A percentile compares a stretch with the other conserved stretches of the same genome.
These are phyloP conservation scores for Trichoderma parareesei DNA, from an alignment of 495 filamentous ascomycete genomes.

Conservation along the genomic window DNA sequence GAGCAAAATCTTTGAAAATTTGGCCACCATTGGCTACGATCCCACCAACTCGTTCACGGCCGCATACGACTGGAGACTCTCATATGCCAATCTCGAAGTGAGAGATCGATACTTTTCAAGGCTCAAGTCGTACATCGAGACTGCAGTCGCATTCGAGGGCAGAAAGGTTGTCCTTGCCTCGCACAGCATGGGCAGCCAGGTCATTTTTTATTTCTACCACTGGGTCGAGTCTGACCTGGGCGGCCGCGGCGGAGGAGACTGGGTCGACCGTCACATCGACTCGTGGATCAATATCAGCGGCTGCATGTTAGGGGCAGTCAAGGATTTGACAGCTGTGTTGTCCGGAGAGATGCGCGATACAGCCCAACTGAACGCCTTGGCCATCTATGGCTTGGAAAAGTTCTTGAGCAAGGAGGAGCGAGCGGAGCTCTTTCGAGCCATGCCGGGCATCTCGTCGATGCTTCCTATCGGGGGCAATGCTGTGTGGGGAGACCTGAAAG, in stretches of 20 bases:
- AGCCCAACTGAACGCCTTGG: constrained; percentile 93
- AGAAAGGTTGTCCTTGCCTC: constrained; percentile 83
- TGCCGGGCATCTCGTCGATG: constrained; percentile 96
- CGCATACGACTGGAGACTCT: constrained; percentile 96
- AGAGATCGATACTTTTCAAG: constrained; percentile 91
- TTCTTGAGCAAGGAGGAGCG: constrained; percentile 86
- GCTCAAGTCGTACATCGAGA: constrained; percentile 83
- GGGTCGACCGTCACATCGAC: constrained; percentile 87
- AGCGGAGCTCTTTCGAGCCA: constrained; percentile 88
- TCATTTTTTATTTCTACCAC: constrained; percentile 93
- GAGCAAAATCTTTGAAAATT: constrained; percentile 95
- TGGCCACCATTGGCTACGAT: constrained; percentile 93
- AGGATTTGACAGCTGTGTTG: constrained; percentile 82
- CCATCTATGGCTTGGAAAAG: constrained; percentile 93
- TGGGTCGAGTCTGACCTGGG: constrained; percentile 81
- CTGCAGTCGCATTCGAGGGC: constrained; percentile 55
- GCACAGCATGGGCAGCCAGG: constrained; percentile 96
- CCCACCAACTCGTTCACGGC: constrained; percentile 92
- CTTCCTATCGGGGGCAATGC: constrained; percentile 90
- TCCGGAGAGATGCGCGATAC: constrained; percentile 98
- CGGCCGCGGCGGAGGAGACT: constrained; percentile 72
- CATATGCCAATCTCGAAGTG: constrained; percentile 77
- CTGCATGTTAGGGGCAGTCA: constrained; percentile 93
- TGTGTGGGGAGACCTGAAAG: constrained; percentile 85
- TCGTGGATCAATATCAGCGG: constrained; percentile 97